Percentiles rank a stretch among this genome's conserved stretches.
These are phyloP conservation scores for Trametes cinnabarina DNA, from an alignment of 768 basidiomycete species.

Conservation along the genomic window DNA sequence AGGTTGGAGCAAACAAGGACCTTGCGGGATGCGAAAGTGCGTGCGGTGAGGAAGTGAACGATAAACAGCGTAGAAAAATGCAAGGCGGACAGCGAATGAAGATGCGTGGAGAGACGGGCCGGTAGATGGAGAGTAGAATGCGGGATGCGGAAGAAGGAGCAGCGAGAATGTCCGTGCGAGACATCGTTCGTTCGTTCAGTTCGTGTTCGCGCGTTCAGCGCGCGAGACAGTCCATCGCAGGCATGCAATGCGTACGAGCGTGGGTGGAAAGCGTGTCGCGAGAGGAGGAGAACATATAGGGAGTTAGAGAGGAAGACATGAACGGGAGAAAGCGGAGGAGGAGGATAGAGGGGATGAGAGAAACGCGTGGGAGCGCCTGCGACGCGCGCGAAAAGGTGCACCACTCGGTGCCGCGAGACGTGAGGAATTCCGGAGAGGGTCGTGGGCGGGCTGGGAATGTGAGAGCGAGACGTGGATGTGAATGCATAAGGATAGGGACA, in stretches of 20 bases:
- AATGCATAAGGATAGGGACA: constrained; percentile 18
- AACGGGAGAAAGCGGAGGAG: not conserved
- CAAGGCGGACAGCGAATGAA: not conserved
- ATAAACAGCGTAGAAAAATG: not conserved
- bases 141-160: not conserved
- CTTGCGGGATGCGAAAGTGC: not conserved
- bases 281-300: not conserved
- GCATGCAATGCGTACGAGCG: not conserved
- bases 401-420: no score
- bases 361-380: constrained; percentile 11
- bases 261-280: not conserved
- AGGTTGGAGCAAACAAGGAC: not conserved
- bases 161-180: not conserved
- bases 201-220: not conserved
- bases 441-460: not conserved
- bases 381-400: constrained; percentile 4
- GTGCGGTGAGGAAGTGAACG: not conserved
- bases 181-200: constrained; percentile 3
- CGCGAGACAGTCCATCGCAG: not conserved
- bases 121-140: not conserved
- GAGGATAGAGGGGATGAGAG: not conserved
- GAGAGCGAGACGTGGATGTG: constrained; percentile 9
- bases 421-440: not conserved
- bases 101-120: not conserved
- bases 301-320: not conserved